phyloP scores from a whole-genome alignment of 129 eudicot species.

The Solidago caesia region DNA sequence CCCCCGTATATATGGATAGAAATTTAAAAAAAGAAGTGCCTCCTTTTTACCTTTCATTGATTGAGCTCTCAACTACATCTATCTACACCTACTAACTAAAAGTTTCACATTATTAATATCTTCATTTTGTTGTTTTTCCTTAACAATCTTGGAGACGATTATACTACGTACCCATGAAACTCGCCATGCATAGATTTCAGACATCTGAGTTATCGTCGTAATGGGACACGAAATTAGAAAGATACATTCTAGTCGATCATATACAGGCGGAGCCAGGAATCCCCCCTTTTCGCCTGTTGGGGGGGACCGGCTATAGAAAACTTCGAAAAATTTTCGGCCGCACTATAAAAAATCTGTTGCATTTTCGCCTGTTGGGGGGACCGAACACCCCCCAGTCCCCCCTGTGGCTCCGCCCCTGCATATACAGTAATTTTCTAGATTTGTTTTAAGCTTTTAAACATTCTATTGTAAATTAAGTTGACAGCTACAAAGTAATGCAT shows the following conservation, averaged over 20 bases:
- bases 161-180: neutral
- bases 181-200: neutral
- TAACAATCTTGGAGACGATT: slow-evolving; percentile 7
- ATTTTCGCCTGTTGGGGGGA: too few relatives aligned
- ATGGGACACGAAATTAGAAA: too few relatives aligned
- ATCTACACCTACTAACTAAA: slow-evolving; percentile 40
- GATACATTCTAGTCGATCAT: neutral
- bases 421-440: neutral
- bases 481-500: too few relatives aligned
- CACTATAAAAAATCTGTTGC: too few relatives aligned
- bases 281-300: too few relatives aligned
- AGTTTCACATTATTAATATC: slow-evolving; percentile 31
- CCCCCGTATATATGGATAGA: slow-evolving; percentile 35
- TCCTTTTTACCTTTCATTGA: slow-evolving; percentile 50
- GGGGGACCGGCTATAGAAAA: too few relatives aligned
- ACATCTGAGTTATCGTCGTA: neutral
- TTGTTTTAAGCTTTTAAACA: too few relatives aligned
- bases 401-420: too few relatives aligned
- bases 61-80: slow-evolving; percentile 53
- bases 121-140: slow-evolving; percentile 21
- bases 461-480: too few relatives aligned
- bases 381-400: too few relatives aligned
- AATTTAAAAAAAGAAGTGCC: neutral
- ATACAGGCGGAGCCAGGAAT: too few relatives aligned
- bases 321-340: too few relatives aligned